Base-by-base conservation (phyloP, 352 stramenopile species). In the Pythium guiyangense region DNA sequence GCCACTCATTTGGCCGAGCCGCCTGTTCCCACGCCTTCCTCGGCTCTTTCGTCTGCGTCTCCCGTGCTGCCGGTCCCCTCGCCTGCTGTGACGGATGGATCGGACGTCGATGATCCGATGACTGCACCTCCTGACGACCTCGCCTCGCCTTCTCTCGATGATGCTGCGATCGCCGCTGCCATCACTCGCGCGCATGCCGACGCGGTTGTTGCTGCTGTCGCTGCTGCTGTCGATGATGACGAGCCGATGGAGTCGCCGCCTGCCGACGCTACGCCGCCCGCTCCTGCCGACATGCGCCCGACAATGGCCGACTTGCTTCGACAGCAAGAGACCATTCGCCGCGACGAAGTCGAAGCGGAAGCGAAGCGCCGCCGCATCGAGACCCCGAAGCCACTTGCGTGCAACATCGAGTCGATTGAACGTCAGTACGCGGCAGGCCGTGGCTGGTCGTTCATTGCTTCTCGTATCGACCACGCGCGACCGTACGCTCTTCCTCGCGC, bases 381-480 rank as follows among this genome's bases (percentile, higher is more conserved):
- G 22, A 53, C 48, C 15, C 48, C 48, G 4, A 53, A 53, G 31
- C 48, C 42, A 37, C n/a, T n/a, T n/a, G n/a, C n/a, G n/a, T n/a
- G n/a, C n/a, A n/a, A n/a, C n/a, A n/a, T n/a, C n/a, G n/a, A 57
- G 26, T 48, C 56, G 26, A 62, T 62, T 44, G 56, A 62, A 17
- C 40, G 43, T 17, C 56, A 52, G 43, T 62, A 52, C 27, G 56
- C 44, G 4, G 25, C 37, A 5, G 56, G 46, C 3, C 3, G 47
- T 29, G 26, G 31, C n/a, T 62, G 56, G 56, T 27, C 40, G 6
- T 3, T 40, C 14, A 52, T 62, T 22, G 42, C 46, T 0, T 15
- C n/a, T 1, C 26, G n/a, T 2, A 51, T 62, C 25, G 49, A 55
- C 3, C 20, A 27, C n/a, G 57, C n/a, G n/a, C n/a, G n/a, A n/a